Evolutionary conservation across 73 alveolate genomes (phyloP), one percentile per base, ranked within the genome.

Genomic region (Paramecium primaurelia): DNA sequence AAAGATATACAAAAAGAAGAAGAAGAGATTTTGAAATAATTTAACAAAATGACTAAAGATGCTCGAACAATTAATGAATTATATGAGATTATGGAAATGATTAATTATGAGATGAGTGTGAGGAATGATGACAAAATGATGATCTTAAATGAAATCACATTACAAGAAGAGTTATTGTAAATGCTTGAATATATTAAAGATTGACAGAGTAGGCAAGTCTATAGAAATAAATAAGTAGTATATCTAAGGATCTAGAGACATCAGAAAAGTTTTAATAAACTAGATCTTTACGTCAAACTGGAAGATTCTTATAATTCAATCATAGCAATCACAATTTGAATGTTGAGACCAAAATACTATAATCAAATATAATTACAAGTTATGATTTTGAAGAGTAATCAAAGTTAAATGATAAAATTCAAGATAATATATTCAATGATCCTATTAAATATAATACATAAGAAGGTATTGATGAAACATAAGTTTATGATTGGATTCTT

Each of bases 401-500:
- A 47, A 80, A 45, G 18, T 42, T 80, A 22, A 73, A 37, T 73
- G 60, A 37, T 10, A 73, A 64, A 64, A 64, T 64, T 6, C 59
- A 32, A 73, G 59, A 45, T 12, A 80, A 80, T 47, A 49, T 80
- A 25, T 80, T 80, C 32, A 44, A 80, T 47, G 91, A 80, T 47
- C 91, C 75, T 20, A 58, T 80, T 10, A 44, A 44, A 80, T 80
- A 80, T 26, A 80, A 80, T 36, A 49, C 42, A 10, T n/a, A 80
- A 49, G 75, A 80, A 14, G 91, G 75, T 20, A 80, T 80, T 2
- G 91, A 80, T 80, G 71, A 40, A 26, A 80, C 91, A 18, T 45
- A 80, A 6, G 94, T 89, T 45, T 89, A 89, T 71, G 94, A 89
- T 71, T 89, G 94, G 94, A 89, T 89, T 1, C 92, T 89, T 37